These are phyloP conservation scores for Corynascus novoguineensis DNA, from an alignment of 495 filamentous ascomycete genomes.

Conservation along the genomic window DNA sequence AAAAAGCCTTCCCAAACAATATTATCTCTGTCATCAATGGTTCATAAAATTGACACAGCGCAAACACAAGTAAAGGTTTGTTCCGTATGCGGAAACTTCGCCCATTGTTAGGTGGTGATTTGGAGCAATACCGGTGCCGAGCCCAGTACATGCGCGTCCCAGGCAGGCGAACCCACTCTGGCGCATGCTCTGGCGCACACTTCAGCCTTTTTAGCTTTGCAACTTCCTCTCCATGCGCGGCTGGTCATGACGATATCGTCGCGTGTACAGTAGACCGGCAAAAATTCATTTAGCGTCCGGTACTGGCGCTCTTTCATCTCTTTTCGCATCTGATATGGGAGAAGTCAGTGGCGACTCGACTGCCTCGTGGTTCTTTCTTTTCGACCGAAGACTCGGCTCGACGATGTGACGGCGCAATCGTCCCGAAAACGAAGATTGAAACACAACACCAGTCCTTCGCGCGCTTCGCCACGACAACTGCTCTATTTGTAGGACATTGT, in stretches of 20 bases:
- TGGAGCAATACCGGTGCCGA: slow-evolving; percentile 16
- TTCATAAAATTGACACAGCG: neutral
- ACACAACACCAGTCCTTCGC: slow-evolving; percentile 7
- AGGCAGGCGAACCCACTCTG: slow-evolving; percentile 10
- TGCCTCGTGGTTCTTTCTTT: slow-evolving; percentile 8
- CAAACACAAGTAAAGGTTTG: neutral
- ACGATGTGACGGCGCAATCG: slow-evolving; percentile 24
- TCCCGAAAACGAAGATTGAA: neutral
- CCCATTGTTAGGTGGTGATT: slow-evolving; percentile 23
- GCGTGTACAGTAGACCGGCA: slow-evolving; percentile 16
- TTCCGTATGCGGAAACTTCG: slow-evolving; percentile 9
- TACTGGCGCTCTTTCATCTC: neutral
- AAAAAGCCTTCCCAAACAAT: neutral
- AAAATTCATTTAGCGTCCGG: neutral
- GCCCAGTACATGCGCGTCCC: slow-evolving; percentile 9
- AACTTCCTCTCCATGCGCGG: neutral
- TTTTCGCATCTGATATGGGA: slow-evolving; percentile 19
- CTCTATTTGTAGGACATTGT: neutral
- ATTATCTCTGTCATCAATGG: neutral
- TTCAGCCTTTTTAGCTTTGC: slow-evolving; percentile 25
- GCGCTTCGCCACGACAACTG: slow-evolving; percentile 1
- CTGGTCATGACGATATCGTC: slow-evolving; percentile 19
- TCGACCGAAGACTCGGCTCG: slow-evolving; percentile 21
- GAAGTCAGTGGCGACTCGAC: slow-evolving; percentile 13
- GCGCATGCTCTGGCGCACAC: slow-evolving; percentile 20